phyloP scores from a whole-genome alignment of 768 basidiomycete species.

The Lactifluus subvellereus region DNA sequence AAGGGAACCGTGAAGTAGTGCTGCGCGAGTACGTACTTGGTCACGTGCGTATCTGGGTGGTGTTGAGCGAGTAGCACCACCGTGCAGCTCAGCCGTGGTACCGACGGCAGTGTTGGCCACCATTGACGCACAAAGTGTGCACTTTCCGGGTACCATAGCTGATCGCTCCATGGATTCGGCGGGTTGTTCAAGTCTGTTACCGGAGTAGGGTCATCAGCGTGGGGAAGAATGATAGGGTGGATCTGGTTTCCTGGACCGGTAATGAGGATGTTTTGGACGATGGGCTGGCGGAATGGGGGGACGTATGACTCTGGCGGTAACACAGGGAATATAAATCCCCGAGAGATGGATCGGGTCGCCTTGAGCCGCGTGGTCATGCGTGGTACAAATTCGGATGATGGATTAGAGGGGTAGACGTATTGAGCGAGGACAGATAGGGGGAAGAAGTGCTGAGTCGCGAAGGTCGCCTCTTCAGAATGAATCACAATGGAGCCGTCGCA shows the following conservation, averaged over 20 bases:
- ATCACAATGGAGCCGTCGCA: constrained; percentile 64
- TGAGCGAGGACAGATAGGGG: constrained; percentile 40
- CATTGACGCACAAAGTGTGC: constrained; percentile 77
- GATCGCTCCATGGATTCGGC: constrained; percentile 59
- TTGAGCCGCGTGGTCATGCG: constrained; percentile 25
- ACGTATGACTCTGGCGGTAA: constrained; percentile 20
- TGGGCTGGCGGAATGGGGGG: constrained; percentile 18
- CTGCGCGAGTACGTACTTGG: constrained; percentile 61
- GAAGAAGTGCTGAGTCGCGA: constrained; percentile 65
- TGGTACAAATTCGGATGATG: constrained; percentile 24
- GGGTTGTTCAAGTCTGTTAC: neutral
- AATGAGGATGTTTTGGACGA: constrained; percentile 10
- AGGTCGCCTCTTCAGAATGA: constrained; percentile 64
- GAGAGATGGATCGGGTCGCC: constrained; percentile 24
- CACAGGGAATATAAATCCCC: constrained; percentile 26
- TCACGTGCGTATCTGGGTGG: constrained; percentile 53
- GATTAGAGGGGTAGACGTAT: constrained; percentile 25
- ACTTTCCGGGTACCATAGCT: constrained; percentile 65
- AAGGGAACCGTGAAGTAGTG: constrained; percentile 72
- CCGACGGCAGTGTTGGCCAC: constrained; percentile 64
- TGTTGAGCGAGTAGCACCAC: constrained; percentile 63
- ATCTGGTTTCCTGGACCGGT: neutral
- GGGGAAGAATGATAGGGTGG: constrained; percentile 5
- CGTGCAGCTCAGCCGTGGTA: constrained; percentile 66
- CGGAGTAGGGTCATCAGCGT: neutral